Conservation (phyloP, 2,329 filamentous ascomycete species). For the Ascochyta koolunga region DNA sequence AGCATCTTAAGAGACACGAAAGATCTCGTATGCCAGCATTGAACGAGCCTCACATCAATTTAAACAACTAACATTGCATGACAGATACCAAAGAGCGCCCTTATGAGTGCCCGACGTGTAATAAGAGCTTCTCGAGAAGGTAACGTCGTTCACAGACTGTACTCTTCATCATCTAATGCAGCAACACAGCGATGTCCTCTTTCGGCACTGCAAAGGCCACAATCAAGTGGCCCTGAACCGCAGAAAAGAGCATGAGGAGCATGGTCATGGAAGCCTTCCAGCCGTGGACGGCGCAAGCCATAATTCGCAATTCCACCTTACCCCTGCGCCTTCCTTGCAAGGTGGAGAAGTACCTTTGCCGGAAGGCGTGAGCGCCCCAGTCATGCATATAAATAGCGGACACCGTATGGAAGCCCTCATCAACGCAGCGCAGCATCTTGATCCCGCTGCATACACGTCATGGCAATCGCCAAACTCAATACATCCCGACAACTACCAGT, state of each 20-base stretch:
- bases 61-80: slow-evolving; percentile 26
- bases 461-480: slow-evolving; percentile 37
- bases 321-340: slow-evolving; percentile 14
- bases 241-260: slow-evolving; percentile 40
- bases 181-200: slow-evolving; percentile 54
- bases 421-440: slow-evolving; percentile 47
- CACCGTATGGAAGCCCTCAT: slow-evolving; percentile 47
- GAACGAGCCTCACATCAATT: not conserved
- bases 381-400: slow-evolving; percentile 28
- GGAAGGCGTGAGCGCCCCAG: slow-evolving; percentile 2
- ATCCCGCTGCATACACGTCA: slow-evolving; percentile 39
- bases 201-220: slow-evolving; percentile 59
- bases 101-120: slow-evolving; percentile 60
- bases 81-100: slow-evolving; percentile 62
- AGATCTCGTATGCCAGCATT: slow-evolving; percentile 56
- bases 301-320: slow-evolving; percentile 19
- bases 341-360: slow-evolving; percentile 9
- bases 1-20: slow-evolving; percentile 62
- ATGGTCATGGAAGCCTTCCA: slow-evolving; percentile 34
- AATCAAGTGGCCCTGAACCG: slow-evolving; percentile 49
- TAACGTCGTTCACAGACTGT: slow-evolving; percentile 32
- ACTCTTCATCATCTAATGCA: slow-evolving; percentile 28
- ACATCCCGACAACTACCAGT: slow-evolving; percentile 27
- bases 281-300: slow-evolving; percentile 24
- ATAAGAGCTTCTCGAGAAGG: slow-evolving; percentile 63